phyloP scores from a whole-genome alignment of 495 filamentous ascomycete genomes.

The Cudoniella acicularis region DNA sequence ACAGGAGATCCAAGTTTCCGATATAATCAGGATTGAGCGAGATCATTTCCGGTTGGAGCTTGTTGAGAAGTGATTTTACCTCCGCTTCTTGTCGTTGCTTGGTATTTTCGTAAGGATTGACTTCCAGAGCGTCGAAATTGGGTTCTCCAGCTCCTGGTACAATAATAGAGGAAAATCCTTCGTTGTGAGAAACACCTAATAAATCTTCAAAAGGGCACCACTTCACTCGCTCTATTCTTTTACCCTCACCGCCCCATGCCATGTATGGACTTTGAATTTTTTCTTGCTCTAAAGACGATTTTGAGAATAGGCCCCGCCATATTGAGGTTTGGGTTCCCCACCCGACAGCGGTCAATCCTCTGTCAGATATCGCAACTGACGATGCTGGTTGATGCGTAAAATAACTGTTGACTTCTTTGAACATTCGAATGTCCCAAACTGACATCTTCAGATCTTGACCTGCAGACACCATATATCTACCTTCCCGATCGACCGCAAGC shows the following conservation, averaged over 20 bases:
- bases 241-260: conserved; percentile 85
- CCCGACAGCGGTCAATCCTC: conserved; percentile 78
- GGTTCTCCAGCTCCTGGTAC: conserved; percentile 93
- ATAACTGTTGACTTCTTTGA: conserved; percentile 87
- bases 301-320: conserved; percentile 84
- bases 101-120: conserved; percentile 93
- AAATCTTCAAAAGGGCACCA: conserved; percentile 98
- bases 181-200: conserved; percentile 76
- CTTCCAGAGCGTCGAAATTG: conserved; percentile 90
- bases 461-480: conserved; percentile 91
- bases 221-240: conserved; percentile 70
- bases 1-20: conserved; percentile 76
- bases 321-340: conserved; percentile 88
- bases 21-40: conserved; percentile 86
- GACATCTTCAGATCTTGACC: conserved; percentile 90
- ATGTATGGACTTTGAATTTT: conserved; percentile 90
- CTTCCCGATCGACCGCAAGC: conserved; percentile 81
- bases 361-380: conserved; percentile 82
- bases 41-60: conserved; percentile 96
- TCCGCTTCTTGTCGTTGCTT: conserved; percentile 94
- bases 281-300: conserved; percentile 58
- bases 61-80: conserved; percentile 82
- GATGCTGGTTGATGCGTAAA: conserved; percentile 83
- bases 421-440: conserved; percentile 95
- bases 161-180: conserved; percentile 84